These are phyloP conservation scores for Vitis rotundifolia DNA, from an alignment of 164 flowering plant genomes.

Conservation along the genomic window DNA sequence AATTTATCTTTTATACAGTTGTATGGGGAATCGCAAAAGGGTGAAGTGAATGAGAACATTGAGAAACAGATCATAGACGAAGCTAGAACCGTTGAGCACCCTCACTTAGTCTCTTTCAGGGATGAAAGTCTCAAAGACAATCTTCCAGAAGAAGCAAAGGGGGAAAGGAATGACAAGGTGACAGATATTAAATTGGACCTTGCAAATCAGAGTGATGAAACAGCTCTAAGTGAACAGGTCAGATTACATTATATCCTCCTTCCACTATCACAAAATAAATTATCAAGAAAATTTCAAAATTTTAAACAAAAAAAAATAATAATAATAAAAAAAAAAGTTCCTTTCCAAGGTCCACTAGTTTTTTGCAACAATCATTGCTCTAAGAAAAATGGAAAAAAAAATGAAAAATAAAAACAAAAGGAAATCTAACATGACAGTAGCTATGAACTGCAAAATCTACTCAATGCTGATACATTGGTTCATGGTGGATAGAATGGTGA, in stretches of 20 bases:
- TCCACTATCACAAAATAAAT: not conserved
- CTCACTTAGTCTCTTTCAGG: slow-evolving; percentile 7
- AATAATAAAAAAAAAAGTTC: no score
- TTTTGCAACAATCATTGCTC: not conserved
- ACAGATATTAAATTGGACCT: slow-evolving; percentile 5
- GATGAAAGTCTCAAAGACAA: slow-evolving; percentile 4
- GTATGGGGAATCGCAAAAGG: slow-evolving; percentile 10
- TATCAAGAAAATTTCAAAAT: no score
- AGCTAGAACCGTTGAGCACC: slow-evolving; percentile 11
- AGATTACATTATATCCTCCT: slow-evolving; percentile 1
- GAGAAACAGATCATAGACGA: slow-evolving; percentile 8
- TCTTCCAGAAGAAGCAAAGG: slow-evolving; percentile 7
- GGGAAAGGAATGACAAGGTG: slow-evolving; percentile 6
- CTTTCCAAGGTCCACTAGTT: no score
- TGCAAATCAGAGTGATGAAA: slow-evolving; percentile 1
- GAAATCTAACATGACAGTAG: not conserved
- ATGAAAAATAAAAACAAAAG: not conserved
- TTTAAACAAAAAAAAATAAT: no score
- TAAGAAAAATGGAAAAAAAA: no score
- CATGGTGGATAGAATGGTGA: not conserved
- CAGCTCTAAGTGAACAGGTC: slow-evolving; percentile 17
- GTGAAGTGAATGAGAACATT: slow-evolving; percentile 3
- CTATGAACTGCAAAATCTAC: not conserved
- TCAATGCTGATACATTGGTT: not conserved
- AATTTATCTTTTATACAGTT: slow-evolving; percentile 18